Evolutionary conservation across 169 alveolate species (phyloP).

Genomic region (Plasmodium reichenowi): DNA sequence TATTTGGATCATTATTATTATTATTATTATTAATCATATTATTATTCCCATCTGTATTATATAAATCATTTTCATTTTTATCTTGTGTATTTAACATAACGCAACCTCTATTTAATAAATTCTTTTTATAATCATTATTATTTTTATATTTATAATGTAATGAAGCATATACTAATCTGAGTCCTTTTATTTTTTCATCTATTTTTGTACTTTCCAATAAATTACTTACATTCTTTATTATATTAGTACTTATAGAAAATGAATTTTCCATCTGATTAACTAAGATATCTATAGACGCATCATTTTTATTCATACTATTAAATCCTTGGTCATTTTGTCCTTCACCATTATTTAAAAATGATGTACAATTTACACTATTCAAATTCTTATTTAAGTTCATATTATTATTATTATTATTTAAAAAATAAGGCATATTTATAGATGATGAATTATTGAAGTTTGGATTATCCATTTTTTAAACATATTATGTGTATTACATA

Average conservation of each 20-base stretch:
- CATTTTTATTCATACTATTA: conserved; percentile 62
- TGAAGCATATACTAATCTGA: conserved; percentile 67
- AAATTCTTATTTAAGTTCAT: conserved; percentile 18
- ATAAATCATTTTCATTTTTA: conserved; percentile 45
- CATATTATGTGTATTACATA: conserved; percentile 28
- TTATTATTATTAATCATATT: conserved; percentile 7
- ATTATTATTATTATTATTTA: conserved; percentile 42
- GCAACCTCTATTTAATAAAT: conserved; percentile 75
- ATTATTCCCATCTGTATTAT: conserved; percentile 5
- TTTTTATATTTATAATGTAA: conserved; percentile 74
- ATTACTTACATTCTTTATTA: conserved; percentile 70
- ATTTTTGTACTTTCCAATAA: conserved; percentile 61
- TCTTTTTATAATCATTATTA: conserved; percentile 66
- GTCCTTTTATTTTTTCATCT: conserved; percentile 74
- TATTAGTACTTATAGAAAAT: conserved; percentile 65
- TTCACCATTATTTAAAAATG: conserved; percentile 34
- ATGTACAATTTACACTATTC: conserved; percentile 23
- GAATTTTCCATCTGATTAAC: conserved; percentile 77
- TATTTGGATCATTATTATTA: conserved; percentile 21
- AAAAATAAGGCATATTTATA: conserved; percentile 69
- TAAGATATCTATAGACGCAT: conserved; percentile 69
- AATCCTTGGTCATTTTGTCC: conserved; percentile 38
- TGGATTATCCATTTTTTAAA: conserved; percentile 67
- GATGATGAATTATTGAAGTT: conserved; percentile 60
- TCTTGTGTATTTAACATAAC: conserved; percentile 57